Evolutionary conservation across 1,139 yeast genomes (phyloP).

Genomic region (Taiozyma sp.): DNA sequence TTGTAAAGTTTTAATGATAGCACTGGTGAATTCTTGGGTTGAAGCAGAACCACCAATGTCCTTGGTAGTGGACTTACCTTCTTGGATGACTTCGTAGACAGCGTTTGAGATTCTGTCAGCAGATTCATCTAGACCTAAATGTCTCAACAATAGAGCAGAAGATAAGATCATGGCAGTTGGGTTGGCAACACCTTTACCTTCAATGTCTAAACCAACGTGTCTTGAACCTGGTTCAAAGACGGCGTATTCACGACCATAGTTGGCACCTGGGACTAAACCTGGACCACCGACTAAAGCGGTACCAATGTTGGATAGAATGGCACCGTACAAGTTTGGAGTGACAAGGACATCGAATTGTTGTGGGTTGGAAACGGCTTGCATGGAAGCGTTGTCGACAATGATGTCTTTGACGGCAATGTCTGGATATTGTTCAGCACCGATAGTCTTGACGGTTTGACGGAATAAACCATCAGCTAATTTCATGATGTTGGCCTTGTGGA

Average conservation of each 20-base stretch:
- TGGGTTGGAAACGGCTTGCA: constrained; percentile 98
- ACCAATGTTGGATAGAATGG: constrained; percentile 95
- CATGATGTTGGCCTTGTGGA: constrained; percentile 99
- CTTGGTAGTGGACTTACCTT: constrained; percentile 72
- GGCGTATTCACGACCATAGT: constrained; percentile 96
- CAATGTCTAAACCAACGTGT: constrained; percentile 96
- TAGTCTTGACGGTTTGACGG: constrained; percentile 88
- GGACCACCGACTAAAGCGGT: constrained; percentile 99
- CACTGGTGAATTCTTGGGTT: constrained; percentile 91
- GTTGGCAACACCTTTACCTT: constrained; percentile 93
- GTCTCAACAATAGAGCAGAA: constrained; percentile 88
- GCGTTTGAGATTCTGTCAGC: constrained; percentile 89
- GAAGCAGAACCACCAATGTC: constrained; percentile 89
- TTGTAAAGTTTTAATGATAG: constrained; percentile 41
- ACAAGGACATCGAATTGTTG: constrained; percentile 98
- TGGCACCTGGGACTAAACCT: constrained; percentile 97
- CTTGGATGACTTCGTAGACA: constrained; percentile 83
- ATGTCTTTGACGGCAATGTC: constrained; percentile 81
- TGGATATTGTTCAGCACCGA: constrained; percentile 82
- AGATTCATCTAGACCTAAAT: constrained; percentile 76
- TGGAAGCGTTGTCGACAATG: constrained; percentile 97
- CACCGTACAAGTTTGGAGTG: constrained; percentile 97
- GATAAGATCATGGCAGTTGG: constrained; percentile 97
- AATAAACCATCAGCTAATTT: constrained; percentile 97
- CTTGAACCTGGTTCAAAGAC: constrained; percentile 99